phyloP scores from a whole-genome alignment of 2,329 filamentous ascomycete species.

The Microsporum ferrugineum region DNA sequence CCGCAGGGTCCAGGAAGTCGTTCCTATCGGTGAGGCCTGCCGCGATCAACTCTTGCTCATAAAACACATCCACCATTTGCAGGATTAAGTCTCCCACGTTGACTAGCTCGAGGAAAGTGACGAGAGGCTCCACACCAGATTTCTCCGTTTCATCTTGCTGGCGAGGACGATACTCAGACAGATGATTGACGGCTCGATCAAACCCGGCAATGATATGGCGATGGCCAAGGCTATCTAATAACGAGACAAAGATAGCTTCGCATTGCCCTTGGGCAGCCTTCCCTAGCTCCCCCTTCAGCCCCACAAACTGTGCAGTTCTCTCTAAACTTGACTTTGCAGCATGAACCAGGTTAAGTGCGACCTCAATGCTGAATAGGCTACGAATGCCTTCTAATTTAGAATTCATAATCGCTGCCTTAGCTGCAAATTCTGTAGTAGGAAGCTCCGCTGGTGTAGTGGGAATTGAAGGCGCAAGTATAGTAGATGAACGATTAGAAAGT shows the following conservation, averaged over 20 bases:
- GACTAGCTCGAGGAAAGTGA: slow-evolving; percentile 92
- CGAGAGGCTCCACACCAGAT: slow-evolving; percentile 72
- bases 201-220: slow-evolving; percentile 88
- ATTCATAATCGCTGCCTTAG: slow-evolving; percentile 96
- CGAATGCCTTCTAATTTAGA: slow-evolving; percentile 88
- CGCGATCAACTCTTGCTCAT: slow-evolving; percentile 80
- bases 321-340: slow-evolving; percentile 79
- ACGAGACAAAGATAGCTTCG: slow-evolving; percentile 70
- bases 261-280: slow-evolving; percentile 81
- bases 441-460: slow-evolving; percentile 42
- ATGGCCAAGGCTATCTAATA: slow-evolving; percentile 74
- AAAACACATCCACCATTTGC: slow-evolving; percentile 98
- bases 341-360: slow-evolving; percentile 81
- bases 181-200: slow-evolving; percentile 79
- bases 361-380: slow-evolving; percentile 89
- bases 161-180: slow-evolving; percentile 82
- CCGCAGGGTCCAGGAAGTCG: slow-evolving; percentile 85
- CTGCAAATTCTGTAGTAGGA: slow-evolving; percentile 81
- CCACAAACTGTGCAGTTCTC: slow-evolving; percentile 69
- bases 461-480: slow-evolving; percentile 22
- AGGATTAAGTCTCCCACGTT: slow-evolving; percentile 97
- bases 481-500: slow-evolving; percentile 28
- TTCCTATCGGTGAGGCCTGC: slow-evolving; percentile 78
- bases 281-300: slow-evolving; percentile 66
- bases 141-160: slow-evolving; percentile 57